phyloP scores from a whole-genome alignment of 208 protist genomes.

The Leptomonas pyrrhocoris region DNA sequence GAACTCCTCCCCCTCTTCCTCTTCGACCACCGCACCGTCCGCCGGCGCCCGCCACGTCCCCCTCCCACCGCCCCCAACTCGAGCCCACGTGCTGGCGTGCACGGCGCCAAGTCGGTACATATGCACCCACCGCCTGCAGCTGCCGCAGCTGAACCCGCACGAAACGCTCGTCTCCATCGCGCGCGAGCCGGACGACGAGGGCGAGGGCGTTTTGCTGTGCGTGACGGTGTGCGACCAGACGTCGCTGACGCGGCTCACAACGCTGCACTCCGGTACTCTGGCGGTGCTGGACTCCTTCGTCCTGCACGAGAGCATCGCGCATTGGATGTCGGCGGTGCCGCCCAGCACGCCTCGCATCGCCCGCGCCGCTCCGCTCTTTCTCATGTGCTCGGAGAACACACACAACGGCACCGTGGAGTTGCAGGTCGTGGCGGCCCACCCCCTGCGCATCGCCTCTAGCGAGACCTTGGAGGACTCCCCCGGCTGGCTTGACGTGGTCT shows the following conservation, averaged over 20 bases:
- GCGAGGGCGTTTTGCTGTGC: slow-evolving; percentile 26
- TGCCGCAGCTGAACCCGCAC: slow-evolving; percentile 15
- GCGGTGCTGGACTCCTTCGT: slow-evolving; percentile 25
- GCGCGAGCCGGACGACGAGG: slow-evolving; percentile 21
- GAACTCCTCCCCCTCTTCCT: too few relatives aligned
- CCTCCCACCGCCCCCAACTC: background rate
- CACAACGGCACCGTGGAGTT: slow-evolving; percentile 17
- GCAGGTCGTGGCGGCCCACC: slow-evolving; percentile 33
- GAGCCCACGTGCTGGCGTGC: slow-evolving; percentile 12
- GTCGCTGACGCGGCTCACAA: slow-evolving; percentile 19
- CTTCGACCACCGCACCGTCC: background rate
- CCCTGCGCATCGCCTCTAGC: slow-evolving; percentile 35
- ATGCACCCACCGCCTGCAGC: slow-evolving; percentile 15
- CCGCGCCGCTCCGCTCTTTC: slow-evolving; percentile 19
- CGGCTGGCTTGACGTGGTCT: slow-evolving; percentile 5
- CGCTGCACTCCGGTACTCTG: slow-evolving; percentile 23
- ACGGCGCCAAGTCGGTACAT: slow-evolving; percentile 30
- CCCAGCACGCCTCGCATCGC: slow-evolving; percentile 5
- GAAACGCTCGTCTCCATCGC: slow-evolving; percentile 29
- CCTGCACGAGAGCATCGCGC: slow-evolving; percentile 20
- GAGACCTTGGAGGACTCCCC: slow-evolving; percentile 20
- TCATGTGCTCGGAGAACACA: slow-evolving; percentile 19
- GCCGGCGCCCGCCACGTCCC: background rate
- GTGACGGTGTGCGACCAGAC: slow-evolving; percentile 24
- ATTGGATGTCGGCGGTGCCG: slow-evolving; percentile 38